Evolutionary conservation across 164 flowering plant genomes (phyloP).

Genomic region (Tetrastigma voinierianum): DNA sequence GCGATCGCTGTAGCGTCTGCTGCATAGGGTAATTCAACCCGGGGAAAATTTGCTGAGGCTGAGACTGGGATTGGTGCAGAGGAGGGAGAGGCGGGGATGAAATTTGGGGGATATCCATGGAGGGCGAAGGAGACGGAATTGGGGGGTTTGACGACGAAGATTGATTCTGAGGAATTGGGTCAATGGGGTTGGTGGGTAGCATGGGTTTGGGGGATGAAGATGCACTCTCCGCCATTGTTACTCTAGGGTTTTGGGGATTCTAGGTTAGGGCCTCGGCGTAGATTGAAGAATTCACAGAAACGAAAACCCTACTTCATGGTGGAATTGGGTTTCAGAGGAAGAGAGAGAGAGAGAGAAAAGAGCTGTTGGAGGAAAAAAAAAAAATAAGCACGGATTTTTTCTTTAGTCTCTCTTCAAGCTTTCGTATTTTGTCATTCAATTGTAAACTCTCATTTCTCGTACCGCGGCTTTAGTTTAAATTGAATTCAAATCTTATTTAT

Average conservation of each 20-base stretch:
- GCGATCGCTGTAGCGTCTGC: slow-evolving; percentile 55
- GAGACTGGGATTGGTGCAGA: slow-evolving; percentile 23
- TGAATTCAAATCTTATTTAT: no score
- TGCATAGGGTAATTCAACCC: slow-evolving; percentile 46
- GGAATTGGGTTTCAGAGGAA: background rate
- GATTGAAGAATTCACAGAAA: background rate
- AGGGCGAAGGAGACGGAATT: slow-evolving; percentile 27
- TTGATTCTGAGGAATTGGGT: slow-evolving; percentile 14
- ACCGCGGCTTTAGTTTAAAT: no score
- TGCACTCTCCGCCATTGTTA: slow-evolving; percentile 36
- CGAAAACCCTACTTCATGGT: slow-evolving; percentile 3
- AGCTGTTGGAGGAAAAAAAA: background rate
- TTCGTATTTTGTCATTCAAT: no score
- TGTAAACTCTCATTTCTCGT: no score
- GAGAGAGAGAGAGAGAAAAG: background rate
- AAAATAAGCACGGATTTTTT: background rate
- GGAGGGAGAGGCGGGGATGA: slow-evolving; percentile 40
- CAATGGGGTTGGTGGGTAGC: slow-evolving; percentile 18
- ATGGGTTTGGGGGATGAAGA: slow-evolving; percentile 27
- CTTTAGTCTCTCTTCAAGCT: no score
- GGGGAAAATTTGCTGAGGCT: slow-evolving; percentile 32
- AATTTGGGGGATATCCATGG: slow-evolving; percentile 41
- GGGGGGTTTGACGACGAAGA: slow-evolving; percentile 7
- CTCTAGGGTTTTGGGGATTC: background rate
- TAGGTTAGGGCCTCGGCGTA: background rate